Base-by-base conservation (phyloP, 2,329 filamentous ascomycete genomes). In the Fusarium protoensiforme region DNA sequence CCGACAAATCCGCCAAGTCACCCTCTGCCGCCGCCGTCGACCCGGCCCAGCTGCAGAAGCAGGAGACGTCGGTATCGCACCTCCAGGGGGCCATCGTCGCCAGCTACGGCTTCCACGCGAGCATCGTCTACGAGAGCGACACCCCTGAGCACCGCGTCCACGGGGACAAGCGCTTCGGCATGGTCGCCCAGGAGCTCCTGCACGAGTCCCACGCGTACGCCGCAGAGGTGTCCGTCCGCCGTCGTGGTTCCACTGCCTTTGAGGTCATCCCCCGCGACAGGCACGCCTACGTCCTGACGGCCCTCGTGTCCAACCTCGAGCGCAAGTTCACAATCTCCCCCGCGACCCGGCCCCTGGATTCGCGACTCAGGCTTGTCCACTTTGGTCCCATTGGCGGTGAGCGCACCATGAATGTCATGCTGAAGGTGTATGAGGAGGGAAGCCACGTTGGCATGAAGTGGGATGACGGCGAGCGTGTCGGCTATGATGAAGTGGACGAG, bases 81-180 rank as follows among this genome's bases (percentile, higher is more conserved):
- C 84, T 92, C 27, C 89, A 93, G 77, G 95, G 94, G 29, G 93
- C 92, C 27, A 94, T 98, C 24, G 95, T 98, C 2, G 92, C 92
- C 51, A 96, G 93, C 81, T 97, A 97, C 88, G 96, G 93, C 22
- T 91, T 98, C 78, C 96, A 98, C 79, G 94, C 95, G 33, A 91
- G 92, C 46, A 87, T 98, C 5, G 94, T 98, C 24, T 95, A 94
- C 76, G 95, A 98, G 84, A 96, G 93, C 81, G 96, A 98, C 81
- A 97, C 95, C 0, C 85, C 89, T 0, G 92, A 91, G 73, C 96
- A 96, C 82, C 92, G 96, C 70, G 89, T 90, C 74, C 92, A 93
- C 78, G 96, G 96, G 14, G 86, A 87, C 35, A 90, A 92, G 79
- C 89, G 96, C 22, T 98, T 98, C 83, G 88, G 91, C 65, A 94